Evolutionary conservation across 768 basidiomycete genomes (phyloP), one percentile per base, ranked within the genome.

Genomic region (Lactifluus echinatus): DNA sequence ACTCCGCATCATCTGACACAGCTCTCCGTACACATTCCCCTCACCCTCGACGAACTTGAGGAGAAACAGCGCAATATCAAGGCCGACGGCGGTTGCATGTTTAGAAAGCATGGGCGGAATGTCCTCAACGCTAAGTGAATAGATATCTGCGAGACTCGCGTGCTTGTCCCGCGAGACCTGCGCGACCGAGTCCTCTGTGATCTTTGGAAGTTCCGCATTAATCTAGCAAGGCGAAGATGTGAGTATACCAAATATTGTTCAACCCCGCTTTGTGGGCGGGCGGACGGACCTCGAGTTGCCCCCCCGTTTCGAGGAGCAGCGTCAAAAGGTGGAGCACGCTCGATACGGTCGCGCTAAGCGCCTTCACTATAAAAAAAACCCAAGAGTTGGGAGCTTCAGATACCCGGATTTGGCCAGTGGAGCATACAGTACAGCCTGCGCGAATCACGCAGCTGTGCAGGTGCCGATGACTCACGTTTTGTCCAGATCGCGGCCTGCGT

Each of bases 141-240:
- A 61, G 14, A 36, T 36, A n/a, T 28, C 56, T 0, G 56, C 60
- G 17, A 58, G 50, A 21, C 36, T 43, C n/a, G 15, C 28, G 23
- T 61, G 57, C 23, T 50, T 54, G 2, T 59, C 53, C 19, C 47
- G 57, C 8, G 57, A 59, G n/a, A 54, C 40, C n/a, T 59, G 57
- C 21, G 21, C 47, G n/a, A 59, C 34, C 2, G 53, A 23, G 28
- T 55, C 53, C 28, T 59, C 57, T 21, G 57, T 37, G 12, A 59
- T 50, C 21, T 44, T 39, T 1, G 57, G 57, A 10, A 59, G 53
- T 44, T 54, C 57, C 5, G 40, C 24, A 14, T 12, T 34, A 17
- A 59, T 49, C 57, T 59, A 17, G 17, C 8, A 4, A 29, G 33
- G 24, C 0, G 28, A 47, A 21, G 26, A 45, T 26, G 43, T 55